These are phyloP conservation scores for Reticulascus tulasneorum DNA, from an alignment of 2,329 filamentous ascomycete species.

Conservation along the genomic window DNA sequence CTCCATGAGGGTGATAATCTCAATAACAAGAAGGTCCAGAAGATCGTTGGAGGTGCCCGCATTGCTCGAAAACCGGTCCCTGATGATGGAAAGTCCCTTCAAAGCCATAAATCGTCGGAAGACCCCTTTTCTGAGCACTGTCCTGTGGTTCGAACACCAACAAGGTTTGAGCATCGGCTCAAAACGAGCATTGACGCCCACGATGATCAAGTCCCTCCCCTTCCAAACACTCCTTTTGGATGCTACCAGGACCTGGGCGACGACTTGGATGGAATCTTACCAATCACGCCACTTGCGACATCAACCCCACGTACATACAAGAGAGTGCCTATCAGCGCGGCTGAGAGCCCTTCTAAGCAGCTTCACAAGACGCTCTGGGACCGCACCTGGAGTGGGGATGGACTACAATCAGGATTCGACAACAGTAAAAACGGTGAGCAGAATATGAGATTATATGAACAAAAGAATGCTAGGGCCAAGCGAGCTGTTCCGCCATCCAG, in stretches of 20 bases:
- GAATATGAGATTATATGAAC: no score
- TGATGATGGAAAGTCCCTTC: constrained; percentile 22
- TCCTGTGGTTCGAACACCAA: constrained; percentile 14
- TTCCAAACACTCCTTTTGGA: constrained; percentile 24
- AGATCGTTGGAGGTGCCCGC: constrained; percentile 24
- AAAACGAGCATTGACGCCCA: constrained; percentile 9
- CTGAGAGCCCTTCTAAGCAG: constrained; percentile 5
- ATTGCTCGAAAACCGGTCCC: constrained; percentile 24
- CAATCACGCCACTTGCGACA: constrained; percentile 28
- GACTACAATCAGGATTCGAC: no score
- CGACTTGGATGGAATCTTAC: constrained; percentile 34
- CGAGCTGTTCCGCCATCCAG: no score
- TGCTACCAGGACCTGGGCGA: constrained; percentile 32
- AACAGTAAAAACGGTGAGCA: no score
- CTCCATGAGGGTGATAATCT: constrained; percentile 31
- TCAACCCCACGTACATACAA: constrained; percentile 30
- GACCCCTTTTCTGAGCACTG: constrained; percentile 24
- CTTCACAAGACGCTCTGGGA: neutral
- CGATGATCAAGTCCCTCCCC: constrained; percentile 1
- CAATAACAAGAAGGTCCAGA: constrained; percentile 29
- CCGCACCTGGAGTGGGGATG: no score
- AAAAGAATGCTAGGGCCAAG: no score
- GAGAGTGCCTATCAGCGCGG: neutral
- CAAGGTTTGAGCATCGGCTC: constrained; percentile 17
- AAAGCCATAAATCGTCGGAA: constrained; percentile 21